These are phyloP conservation scores for Paramecium primaurelia DNA, from an alignment of 73 alveolate species.

Conservation along the genomic window DNA sequence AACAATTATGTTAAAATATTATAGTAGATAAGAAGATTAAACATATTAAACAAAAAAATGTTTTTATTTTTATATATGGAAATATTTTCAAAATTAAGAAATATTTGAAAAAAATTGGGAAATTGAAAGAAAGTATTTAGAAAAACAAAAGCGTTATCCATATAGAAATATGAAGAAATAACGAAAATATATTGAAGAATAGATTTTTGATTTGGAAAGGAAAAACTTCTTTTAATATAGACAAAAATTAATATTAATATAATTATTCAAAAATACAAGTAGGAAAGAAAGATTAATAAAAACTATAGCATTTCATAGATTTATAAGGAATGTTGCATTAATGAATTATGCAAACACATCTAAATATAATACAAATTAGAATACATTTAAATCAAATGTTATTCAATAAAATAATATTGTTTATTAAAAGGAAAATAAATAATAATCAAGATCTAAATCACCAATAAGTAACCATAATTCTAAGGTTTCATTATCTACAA, in stretches of 20 bases:
- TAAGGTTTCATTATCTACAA: background rate
- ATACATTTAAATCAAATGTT: background rate
- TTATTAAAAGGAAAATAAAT: background rate
- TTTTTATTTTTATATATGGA: background rate
- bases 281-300: background rate
- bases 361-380: background rate
- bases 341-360: background rate
- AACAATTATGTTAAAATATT: background rate
- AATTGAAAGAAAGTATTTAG: background rate
- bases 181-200: background rate
- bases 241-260: background rate
- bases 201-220: constrained; percentile 18
- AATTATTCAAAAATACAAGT: background rate
- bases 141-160: background rate
- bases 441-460: background rate
- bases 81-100: background rate
- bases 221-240: background rate
- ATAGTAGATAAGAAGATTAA: background rate
- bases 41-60: background rate
- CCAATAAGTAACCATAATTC: background rate
- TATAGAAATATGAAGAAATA: background rate
- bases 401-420: background rate
- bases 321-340: background rate
- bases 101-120: background rate
- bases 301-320: constrained; percentile 25